phyloP scores from a whole-genome alignment of 208 protist species.

The Leptomonas seymouri region DNA sequence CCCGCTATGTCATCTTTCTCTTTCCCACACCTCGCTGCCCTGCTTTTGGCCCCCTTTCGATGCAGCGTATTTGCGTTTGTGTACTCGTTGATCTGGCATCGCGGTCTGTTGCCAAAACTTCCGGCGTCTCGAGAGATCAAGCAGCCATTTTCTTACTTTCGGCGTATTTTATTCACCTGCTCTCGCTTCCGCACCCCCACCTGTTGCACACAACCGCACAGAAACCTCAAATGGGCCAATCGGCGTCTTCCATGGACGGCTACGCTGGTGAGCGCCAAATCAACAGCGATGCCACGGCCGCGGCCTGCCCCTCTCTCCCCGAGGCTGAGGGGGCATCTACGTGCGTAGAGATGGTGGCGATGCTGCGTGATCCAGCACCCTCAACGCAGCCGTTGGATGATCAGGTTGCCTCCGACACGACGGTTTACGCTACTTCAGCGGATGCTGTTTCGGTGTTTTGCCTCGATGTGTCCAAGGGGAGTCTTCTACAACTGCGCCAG shows the following conservation, averaged over 20 bases:
- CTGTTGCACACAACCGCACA: background rate
- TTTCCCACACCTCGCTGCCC: too few relatives aligned
- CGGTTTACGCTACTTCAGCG: background rate
- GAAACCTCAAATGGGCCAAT: constrained; percentile 10
- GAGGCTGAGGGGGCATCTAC: background rate
- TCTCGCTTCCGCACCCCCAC: too few relatives aligned
- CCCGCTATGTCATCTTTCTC: too few relatives aligned
- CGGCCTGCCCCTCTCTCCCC: background rate
- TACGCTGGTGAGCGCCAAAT: background rate
- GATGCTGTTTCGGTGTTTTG: constrained; percentile 16
- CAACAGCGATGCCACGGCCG: background rate
- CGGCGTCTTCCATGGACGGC: background rate
- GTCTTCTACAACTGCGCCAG: constrained; percentile 4
- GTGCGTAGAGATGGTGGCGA: constrained; percentile 13
- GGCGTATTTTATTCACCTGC: too few relatives aligned
- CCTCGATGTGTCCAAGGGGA: constrained; percentile 17
- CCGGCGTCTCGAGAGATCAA: too few relatives aligned
- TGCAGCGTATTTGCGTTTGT: too few relatives aligned
- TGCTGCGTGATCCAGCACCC: background rate
- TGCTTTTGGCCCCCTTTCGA: too few relatives aligned
- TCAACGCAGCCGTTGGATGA: background rate
- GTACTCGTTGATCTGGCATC: too few relatives aligned
- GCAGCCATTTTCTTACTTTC: too few relatives aligned
- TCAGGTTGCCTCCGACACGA: too few relatives aligned
- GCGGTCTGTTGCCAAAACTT: too few relatives aligned